These are phyloP conservation scores for Pythium dissotocum DNA, from an alignment of 352 stramenopile species.

Conservation along the genomic window DNA sequence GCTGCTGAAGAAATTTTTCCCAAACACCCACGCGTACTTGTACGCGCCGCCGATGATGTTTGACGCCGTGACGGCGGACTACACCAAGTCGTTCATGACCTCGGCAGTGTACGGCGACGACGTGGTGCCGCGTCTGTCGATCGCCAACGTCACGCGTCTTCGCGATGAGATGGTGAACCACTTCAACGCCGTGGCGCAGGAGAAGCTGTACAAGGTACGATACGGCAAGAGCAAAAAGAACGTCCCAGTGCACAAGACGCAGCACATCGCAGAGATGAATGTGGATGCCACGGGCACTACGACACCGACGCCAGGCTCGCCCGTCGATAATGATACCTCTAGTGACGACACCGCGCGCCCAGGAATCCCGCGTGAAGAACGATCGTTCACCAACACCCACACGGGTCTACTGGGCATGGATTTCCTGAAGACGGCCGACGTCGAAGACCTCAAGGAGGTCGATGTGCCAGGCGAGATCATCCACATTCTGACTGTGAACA, in stretches of 20 bases:
- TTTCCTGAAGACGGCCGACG: constrained; percentile 36
- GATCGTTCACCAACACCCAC: constrained; percentile 4
- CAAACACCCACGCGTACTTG: constrained; percentile 53
- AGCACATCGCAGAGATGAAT: constrained; percentile 18
- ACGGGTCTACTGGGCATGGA: constrained; percentile 31
- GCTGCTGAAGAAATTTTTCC: constrained; percentile 61
- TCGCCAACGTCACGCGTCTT: constrained; percentile 64
- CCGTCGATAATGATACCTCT: neutral
- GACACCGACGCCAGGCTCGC: neutral
- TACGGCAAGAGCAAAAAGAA: constrained; percentile 43
- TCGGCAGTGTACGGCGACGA: constrained; percentile 73
- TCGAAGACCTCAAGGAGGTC: constrained; percentile 56
- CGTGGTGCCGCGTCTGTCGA: constrained; percentile 64
- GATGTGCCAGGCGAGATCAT: constrained; percentile 73
- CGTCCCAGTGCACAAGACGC: neutral
- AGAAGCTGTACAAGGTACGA: constrained; percentile 57
- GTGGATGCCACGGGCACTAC: constrained; percentile 18
- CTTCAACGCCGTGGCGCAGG: constrained; percentile 65
- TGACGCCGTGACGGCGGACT: constrained; percentile 53
- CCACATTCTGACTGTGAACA: constrained; percentile 61
- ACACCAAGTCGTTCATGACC: constrained; percentile 69
- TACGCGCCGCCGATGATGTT: constrained; percentile 71
- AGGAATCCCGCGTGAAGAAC: neutral
- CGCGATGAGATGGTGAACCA: constrained; percentile 70
- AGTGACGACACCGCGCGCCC: neutral